These are phyloP conservation scores for Sarocladiaceae sp. DNA, from an alignment of 2,329 filamentous ascomycete genomes.

Conservation along the genomic window DNA sequence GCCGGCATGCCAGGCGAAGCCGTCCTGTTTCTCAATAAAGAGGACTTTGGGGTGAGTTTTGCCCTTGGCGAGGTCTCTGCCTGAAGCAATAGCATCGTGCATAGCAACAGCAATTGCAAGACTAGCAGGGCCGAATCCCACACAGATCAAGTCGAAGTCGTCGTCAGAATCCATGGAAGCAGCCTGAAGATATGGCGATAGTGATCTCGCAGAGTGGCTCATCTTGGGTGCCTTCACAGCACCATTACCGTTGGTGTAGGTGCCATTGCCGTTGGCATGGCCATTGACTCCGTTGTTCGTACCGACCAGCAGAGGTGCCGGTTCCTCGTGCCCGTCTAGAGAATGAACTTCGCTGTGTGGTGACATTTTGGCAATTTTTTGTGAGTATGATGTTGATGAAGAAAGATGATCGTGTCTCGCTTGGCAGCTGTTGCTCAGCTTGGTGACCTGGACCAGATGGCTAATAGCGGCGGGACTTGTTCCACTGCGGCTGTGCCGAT, in stretches of 20 bases:
- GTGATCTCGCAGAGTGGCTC: background rate
- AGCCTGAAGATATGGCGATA: conserved; percentile 36
- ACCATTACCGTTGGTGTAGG: conserved; percentile 8
- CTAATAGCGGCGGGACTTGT: conserved; percentile 4
- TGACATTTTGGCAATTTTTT: conserved; percentile 13
- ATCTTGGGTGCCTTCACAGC: background rate
- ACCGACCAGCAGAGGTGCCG: background rate
- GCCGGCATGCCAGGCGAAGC: conserved; percentile 89
- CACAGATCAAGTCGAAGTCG: conserved; percentile 79
- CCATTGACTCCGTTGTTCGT: conserved; percentile 1
- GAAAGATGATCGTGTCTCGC: background rate
- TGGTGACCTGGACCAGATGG: background rate
- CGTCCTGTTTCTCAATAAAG: conserved; percentile 80
- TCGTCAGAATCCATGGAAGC: conserved; percentile 47
- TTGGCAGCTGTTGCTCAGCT: background rate
- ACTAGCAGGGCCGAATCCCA: conserved; percentile 90
- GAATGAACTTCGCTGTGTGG: conserved; percentile 13
- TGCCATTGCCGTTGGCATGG: conserved; percentile 2
- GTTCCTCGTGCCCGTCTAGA: background rate
- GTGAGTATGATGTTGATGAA: background rate
- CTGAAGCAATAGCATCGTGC: conserved; percentile 66
- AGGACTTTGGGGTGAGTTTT: conserved; percentile 62
- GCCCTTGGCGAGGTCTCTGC: conserved; percentile 35
- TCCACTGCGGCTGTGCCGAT: conserved; percentile 1
- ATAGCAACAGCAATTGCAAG: conserved; percentile 85